Percentiles rank a stretch among this genome's conserved stretches.
Conservation (phyloP, 257 asterid genomes). For the Plantago major region DNA sequence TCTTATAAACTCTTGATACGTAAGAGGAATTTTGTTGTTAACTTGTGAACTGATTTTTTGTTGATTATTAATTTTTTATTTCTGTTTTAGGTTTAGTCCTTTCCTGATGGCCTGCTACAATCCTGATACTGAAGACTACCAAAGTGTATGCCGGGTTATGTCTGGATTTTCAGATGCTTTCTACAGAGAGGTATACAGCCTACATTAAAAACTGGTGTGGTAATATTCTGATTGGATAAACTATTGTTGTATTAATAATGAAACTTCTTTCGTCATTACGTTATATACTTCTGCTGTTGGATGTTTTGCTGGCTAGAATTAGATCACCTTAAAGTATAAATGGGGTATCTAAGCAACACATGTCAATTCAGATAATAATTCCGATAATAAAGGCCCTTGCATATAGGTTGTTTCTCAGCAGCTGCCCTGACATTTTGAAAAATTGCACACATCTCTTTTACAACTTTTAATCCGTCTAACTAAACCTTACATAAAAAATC, state of each 20-base stretch:
- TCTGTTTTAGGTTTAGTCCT: slow-evolving; percentile 73
- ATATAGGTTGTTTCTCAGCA: no score
- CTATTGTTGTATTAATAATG: not conserved
- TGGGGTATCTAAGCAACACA: no score
- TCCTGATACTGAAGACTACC: slow-evolving; percentile 79
- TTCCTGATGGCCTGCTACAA: slow-evolving; percentile 90
- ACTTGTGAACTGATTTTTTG: slow-evolving; percentile 3
- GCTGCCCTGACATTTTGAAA: no score
- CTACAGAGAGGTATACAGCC: slow-evolving; percentile 53
- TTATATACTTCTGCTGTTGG: not conserved
- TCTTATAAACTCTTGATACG: slow-evolving; percentile 9
- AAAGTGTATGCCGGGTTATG: slow-evolving; percentile 93
- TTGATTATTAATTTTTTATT: not conserved
- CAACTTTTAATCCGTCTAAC: no score
- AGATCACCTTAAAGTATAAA: no score
- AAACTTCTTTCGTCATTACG: not conserved
- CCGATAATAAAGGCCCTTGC: no score
- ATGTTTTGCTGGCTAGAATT: not conserved
- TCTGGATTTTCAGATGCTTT: slow-evolving; percentile 90
- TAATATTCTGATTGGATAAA: slow-evolving; percentile 5
- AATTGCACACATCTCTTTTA: no score
- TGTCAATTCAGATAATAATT: no score
- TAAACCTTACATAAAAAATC: no score
- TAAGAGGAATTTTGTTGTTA: not conserved
- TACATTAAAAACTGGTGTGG: not conserved